These are phyloP conservation scores for Yamadazyma taylorii DNA, from an alignment of 1,139 yeast species.

Conservation along the genomic window DNA sequence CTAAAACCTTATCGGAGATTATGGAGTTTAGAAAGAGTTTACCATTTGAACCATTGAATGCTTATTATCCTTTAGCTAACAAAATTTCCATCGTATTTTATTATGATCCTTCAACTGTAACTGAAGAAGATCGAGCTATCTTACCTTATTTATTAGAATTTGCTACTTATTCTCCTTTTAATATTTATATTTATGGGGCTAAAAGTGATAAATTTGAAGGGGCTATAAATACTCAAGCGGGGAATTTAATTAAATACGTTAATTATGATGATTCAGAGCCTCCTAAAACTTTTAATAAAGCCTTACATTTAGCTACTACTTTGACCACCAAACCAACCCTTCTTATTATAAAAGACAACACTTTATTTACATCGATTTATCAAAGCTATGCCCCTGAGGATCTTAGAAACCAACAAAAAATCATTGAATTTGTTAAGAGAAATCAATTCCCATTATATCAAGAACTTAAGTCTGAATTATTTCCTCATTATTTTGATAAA, in stretches of 20 bases:
- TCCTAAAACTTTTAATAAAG: conserved; percentile 36
- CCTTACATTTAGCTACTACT: conserved; percentile 50
- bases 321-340: conserved; percentile 62
- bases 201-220: conserved; percentile 44
- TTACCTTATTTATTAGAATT: conserved; percentile 61
- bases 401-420: conserved; percentile 47
- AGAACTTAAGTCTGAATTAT: conserved; percentile 46
- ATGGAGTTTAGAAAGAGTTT: conserved; percentile 40
- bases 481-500: conserved; percentile 37
- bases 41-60: conserved; percentile 31
- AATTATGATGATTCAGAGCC: conserved; percentile 35
- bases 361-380: conserved; percentile 50
- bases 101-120: conserved; percentile 50
- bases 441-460: conserved; percentile 52
- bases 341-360: conserved; percentile 56
- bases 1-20: conserved; percentile 38
- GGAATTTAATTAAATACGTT: conserved; percentile 39
- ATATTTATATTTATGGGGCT: conserved; percentile 53
- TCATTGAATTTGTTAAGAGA: conserved; percentile 49
- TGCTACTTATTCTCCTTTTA: conserved; percentile 51
- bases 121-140: conserved; percentile 60
- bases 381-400: conserved; percentile 67
- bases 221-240: conserved; percentile 43
- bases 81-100: conserved; percentile 52
- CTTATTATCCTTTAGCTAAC: conserved; percentile 43